These are phyloP conservation scores for Ustilago vetiveriae DNA, from an alignment of 1,284 basidiomycete genomes.

Conservation along the genomic window DNA sequence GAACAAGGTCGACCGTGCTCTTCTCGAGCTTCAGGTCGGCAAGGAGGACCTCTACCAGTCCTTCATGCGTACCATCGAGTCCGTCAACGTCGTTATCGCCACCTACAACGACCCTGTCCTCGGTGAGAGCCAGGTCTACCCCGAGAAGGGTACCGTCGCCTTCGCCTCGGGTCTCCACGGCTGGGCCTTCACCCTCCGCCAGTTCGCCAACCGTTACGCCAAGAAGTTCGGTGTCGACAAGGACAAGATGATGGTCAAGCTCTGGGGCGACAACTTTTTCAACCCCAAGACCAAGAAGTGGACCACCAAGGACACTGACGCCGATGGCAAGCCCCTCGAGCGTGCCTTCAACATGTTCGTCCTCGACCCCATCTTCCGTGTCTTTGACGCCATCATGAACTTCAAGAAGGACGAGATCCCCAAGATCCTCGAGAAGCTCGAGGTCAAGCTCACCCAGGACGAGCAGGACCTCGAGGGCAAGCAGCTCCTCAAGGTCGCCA, in stretches of 20 bases:
- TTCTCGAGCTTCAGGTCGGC: slow-evolving; percentile 96
- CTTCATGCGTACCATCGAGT: slow-evolving; percentile 97
- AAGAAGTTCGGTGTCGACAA: slow-evolving; percentile 99
- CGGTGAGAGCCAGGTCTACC: slow-evolving; percentile 99
- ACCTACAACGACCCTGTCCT: slow-evolving; percentile 94
- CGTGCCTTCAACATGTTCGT: slow-evolving; percentile 78
- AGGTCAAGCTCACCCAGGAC: slow-evolving; percentile 86
- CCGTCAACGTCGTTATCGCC: slow-evolving; percentile 97
- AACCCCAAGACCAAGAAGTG: slow-evolving; percentile 98
- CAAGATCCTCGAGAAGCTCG: slow-evolving; percentile 94
- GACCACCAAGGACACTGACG: slow-evolving; percentile 81
- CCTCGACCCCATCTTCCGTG: slow-evolving; percentile 98
- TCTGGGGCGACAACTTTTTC: slow-evolving; percentile 99
- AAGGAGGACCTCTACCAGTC: slow-evolving; percentile 99
- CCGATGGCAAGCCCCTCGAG: slow-evolving; percentile 85
- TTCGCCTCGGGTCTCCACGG: slow-evolving; percentile 99
- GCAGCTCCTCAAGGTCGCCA: slow-evolving; percentile 93
- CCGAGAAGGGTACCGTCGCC: slow-evolving; percentile 96
- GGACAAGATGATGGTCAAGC: slow-evolving; percentile 95
- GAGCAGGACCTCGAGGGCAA: slow-evolving; percentile 98
- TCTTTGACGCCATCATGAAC: slow-evolving; percentile 99
- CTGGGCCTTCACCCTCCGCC: slow-evolving; percentile 98
- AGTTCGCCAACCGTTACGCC: slow-evolving; percentile 93
- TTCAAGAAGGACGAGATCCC: slow-evolving; percentile 93
- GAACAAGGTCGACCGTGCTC: slow-evolving; percentile 99